Conservation (phyloP, 2,329 filamentous ascomycete genomes). For the Pleoardoris graminearum region DNA sequence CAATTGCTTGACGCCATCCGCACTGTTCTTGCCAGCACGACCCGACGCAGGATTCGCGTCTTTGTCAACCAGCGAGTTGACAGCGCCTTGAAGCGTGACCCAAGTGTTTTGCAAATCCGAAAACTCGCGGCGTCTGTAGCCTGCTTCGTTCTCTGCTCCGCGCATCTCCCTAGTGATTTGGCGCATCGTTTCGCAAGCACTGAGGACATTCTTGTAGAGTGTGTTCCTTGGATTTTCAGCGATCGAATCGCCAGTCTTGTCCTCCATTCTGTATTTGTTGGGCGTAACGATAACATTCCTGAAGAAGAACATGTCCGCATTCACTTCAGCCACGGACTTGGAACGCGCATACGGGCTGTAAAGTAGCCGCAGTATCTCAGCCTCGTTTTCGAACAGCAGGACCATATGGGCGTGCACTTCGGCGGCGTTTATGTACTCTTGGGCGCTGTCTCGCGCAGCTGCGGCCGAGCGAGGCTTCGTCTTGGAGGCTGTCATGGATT, state of each 20-base stretch:
- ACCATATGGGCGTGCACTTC: conserved; percentile 80
- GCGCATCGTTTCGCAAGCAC: conserved; percentile 71
- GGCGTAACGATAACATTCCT: conserved; percentile 85
- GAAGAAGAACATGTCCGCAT: conserved; percentile 92
- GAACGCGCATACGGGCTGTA: conserved; percentile 75
- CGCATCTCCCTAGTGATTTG: conserved; percentile 73
- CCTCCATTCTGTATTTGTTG: conserved; percentile 87
- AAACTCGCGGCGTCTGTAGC: conserved; percentile 62
- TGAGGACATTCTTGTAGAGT: conserved; percentile 83
- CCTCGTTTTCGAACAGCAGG: conserved; percentile 83
- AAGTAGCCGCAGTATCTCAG: conserved; percentile 79
- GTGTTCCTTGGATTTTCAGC: conserved; percentile 87
- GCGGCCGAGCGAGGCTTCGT: conserved; percentile 46
- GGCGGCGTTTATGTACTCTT: conserved; percentile 78
- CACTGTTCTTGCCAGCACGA: conserved; percentile 73
- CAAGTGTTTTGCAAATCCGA: conserved; percentile 79
- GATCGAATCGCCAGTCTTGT: conserved; percentile 78
- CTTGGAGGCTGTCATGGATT: conserved; percentile 42
- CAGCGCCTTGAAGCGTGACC: conserved; percentile 80
- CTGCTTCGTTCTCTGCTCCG: conserved; percentile 46
- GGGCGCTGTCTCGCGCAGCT: conserved; percentile 46
- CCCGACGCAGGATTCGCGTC: conserved; percentile 83
- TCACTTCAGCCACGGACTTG: conserved; percentile 60
- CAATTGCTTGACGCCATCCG: conserved; percentile 96
- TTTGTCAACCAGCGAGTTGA: conserved; percentile 91